These are phyloP conservation scores for Fusarium anguioides DNA, from an alignment of 2,329 filamentous ascomycete genomes.

Conservation along the genomic window DNA sequence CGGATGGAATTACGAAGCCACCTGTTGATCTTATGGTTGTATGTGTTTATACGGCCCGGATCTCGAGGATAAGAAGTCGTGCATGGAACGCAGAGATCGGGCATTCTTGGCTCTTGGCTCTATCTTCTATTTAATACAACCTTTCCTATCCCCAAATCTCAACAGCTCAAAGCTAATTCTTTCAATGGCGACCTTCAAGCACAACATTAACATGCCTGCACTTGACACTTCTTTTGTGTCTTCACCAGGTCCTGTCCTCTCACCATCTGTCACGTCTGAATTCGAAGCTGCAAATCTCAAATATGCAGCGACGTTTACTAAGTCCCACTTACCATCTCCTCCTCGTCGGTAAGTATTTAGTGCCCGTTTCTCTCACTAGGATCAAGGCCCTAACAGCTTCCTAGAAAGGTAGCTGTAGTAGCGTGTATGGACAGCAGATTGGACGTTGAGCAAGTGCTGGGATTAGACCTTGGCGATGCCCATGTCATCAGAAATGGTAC, in stretches of 20 bases:
- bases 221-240: neutral
- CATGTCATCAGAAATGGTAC: slow-evolving; percentile 78
- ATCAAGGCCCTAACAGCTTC: slow-evolving; percentile 26
- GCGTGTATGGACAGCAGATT: slow-evolving; percentile 87
- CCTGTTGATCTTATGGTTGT: neutral
- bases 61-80: slow-evolving; percentile 29
- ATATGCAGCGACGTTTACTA: slow-evolving; percentile 36
- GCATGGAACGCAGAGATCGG: slow-evolving; percentile 3
- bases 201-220: slow-evolving; percentile 18
- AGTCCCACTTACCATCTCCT: slow-evolving; percentile 39
- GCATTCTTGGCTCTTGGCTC: slow-evolving; percentile 16
- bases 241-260: neutral
- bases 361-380: neutral
- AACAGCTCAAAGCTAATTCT: rapidly evolving
- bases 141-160: neutral
- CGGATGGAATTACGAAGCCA: slow-evolving; percentile 33
- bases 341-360: slow-evolving; percentile 37
- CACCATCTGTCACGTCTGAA: slow-evolving; percentile 26
- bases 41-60: neutral
- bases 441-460: slow-evolving; percentile 73
- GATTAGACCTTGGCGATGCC: slow-evolving; percentile 74
- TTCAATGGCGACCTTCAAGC: neutral
- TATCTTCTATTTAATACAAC: slow-evolving; percentile 4
- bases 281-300: slow-evolving; percentile 41
- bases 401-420: slow-evolving; percentile 57